phyloP scores from a whole-genome alignment of 2,329 filamentous ascomycete genomes.

The Didymosphaeria variabile region DNA sequence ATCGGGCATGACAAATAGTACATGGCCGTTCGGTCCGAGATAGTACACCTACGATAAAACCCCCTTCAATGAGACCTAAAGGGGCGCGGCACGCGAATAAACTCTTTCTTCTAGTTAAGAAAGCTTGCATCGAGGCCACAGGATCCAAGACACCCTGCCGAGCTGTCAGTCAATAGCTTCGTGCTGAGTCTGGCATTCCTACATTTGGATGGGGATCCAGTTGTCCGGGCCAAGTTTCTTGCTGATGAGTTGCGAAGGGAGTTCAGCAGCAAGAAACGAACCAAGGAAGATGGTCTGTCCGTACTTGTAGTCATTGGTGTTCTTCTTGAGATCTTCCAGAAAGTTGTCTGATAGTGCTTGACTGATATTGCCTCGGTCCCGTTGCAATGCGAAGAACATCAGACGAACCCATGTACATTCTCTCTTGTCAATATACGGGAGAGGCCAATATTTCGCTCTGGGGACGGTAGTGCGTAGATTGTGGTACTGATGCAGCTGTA shows the following conservation, averaged over 20 bases:
- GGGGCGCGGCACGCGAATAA: conserved; percentile 57
- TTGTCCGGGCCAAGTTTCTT: conserved; percentile 58
- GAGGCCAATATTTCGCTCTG: conserved; percentile 6
- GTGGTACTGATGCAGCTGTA: not conserved
- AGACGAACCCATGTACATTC: conserved; percentile 63
- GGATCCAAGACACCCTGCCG: conserved; percentile 54
- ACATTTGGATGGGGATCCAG: conserved; percentile 52
- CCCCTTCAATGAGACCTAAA: conserved; percentile 56
- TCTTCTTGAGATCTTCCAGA: conserved; percentile 42
- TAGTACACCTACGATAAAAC: conserved; percentile 58
- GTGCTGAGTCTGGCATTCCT: not conserved
- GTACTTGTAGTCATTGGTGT: conserved; percentile 51
- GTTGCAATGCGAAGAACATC: conserved; percentile 64
- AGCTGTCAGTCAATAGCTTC: conserved; percentile 8
- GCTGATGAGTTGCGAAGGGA: conserved; percentile 58
- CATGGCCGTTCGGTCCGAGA: not conserved
- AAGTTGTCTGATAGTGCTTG: conserved; percentile 50
- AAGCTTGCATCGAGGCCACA: conserved; percentile 72
- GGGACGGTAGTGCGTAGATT: not conserved
- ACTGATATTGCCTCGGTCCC: conserved; percentile 59
- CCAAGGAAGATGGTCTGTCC: conserved; percentile 72
- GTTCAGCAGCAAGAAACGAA: conserved; percentile 73
- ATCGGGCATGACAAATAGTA: conserved; percentile 60
- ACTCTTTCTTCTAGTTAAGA: conserved; percentile 63
- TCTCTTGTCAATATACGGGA: conserved; percentile 57